Conservation (phyloP, 2,329 filamentous ascomycete genomes). For the Penicillium freii region DNA sequence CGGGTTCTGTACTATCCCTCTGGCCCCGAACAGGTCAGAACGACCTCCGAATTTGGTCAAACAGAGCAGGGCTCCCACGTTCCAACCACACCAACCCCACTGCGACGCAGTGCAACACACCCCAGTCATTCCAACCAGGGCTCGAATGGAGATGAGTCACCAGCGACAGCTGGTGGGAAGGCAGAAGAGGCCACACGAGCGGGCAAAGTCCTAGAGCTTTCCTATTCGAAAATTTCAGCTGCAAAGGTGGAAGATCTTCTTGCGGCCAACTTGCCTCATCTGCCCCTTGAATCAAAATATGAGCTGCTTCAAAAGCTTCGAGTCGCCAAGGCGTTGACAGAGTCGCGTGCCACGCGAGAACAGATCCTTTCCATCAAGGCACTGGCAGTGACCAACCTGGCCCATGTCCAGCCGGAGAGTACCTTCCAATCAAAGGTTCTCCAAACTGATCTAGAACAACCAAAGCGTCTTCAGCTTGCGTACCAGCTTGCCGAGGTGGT, state of each 20-base stretch:
- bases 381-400: constrained; percentile 83
- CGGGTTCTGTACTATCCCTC: constrained; percentile 73
- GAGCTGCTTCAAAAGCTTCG: constrained; percentile 82
- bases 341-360: constrained; percentile 65
- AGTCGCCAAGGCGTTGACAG: constrained; percentile 74
- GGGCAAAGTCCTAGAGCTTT: constrained; percentile 63
- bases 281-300: constrained; percentile 73
- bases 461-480: constrained; percentile 80
- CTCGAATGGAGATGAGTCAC: constrained; percentile 48
- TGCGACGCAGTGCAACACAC: constrained; percentile 65
- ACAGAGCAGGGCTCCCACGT: constrained; percentile 43
- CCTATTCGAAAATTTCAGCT: constrained; percentile 48
- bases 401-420: constrained; percentile 79
- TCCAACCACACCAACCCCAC: constrained; percentile 72
- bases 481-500: constrained; percentile 92
- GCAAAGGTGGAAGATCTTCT: constrained; percentile 39
- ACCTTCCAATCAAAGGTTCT: constrained; percentile 84
- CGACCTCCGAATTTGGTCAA: constrained; percentile 30
- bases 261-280: constrained; percentile 52
- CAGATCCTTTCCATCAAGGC: constrained; percentile 77
- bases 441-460: constrained; percentile 84
- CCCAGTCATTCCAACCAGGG: constrained; percentile 51
- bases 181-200: constrained; percentile 39
- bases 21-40: constrained; percentile 35
- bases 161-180: constrained; percentile 48